These are phyloP conservation scores for Didymella pinodella DNA, from an alignment of 2,329 filamentous ascomycete species.

Conservation along the genomic window DNA sequence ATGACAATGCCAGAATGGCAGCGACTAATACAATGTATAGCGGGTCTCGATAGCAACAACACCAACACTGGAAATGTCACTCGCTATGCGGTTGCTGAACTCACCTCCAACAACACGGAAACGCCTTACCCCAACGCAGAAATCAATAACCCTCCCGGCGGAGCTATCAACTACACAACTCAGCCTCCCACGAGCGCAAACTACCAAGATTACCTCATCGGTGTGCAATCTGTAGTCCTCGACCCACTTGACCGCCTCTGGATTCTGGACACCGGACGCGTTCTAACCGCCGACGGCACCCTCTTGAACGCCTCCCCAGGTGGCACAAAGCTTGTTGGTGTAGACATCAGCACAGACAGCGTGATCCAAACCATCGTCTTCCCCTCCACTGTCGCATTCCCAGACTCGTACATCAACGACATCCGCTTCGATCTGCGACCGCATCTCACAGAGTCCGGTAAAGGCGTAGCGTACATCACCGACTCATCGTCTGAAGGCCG, in stretches of 20 bases:
- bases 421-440: neutral
- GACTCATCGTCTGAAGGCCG: neutral
- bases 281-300: neutral
- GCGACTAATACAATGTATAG: neutral
- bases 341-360: neutral
- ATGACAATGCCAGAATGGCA: neutral
- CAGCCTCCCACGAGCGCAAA: neutral
- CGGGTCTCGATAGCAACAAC: neutral
- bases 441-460: neutral
- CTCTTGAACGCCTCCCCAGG: neutral
- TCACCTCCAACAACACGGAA: neutral
- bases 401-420: neutral
- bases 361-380: neutral
- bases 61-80: neutral
- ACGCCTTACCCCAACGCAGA: neutral
- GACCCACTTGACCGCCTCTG: neutral
- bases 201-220: neutral
- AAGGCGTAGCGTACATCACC: neutral
- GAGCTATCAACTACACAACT: neutral
- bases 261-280: neutral
- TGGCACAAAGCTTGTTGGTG: neutral
- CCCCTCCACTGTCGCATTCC: neutral
- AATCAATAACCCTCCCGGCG: neutral
- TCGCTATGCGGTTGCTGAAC: neutral
- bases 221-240: neutral